Evolutionary conservation across 208 protist genomes (phyloP), one percentile per base, ranked within the genome.

Genomic region (Herpetomonas samuelpessoai): DNA sequence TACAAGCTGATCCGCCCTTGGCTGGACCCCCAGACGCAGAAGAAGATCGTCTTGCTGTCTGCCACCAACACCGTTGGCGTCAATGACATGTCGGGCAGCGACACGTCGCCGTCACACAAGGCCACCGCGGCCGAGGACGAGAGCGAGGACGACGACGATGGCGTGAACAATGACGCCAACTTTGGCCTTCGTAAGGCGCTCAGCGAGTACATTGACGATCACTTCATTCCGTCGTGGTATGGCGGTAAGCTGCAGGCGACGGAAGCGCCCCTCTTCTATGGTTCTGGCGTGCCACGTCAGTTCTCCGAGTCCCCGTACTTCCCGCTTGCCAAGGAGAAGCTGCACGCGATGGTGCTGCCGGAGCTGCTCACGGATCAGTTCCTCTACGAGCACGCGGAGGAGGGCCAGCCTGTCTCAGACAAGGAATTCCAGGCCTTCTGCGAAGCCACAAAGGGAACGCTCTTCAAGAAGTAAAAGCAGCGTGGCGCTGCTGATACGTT

Each of bases 1-100:
- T 88, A 71, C 63, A 88, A 88, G 65, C 29, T 84, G 9, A 46
- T 88, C 31, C 62, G 62, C 4, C 65, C 71, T 22, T 79, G 70
- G 73, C 71, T 88, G 19, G 81, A 88, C 71, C 68, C 73, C 2
- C 74, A 80, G 59, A 84, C 74, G 31, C 74, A 82, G 74, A 52
- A 69, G 61, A 88, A 88, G 58, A 80, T 88, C 28, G 24, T 74
- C 2, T 41, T 88, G 28, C 60, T 88, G 19, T 76, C 70, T 16
- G 71, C 62, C 18, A 82, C 74, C 9, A 81, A 86, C 72, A 79
- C 58, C 45, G 56, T 52, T 14, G 66, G 31, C 7, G 28, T 79
- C 0, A 62, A 75, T 22, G 64, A 86, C 14, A 73, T 29, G 4
- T 56, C 65, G 55, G 59, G 39, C 1, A 65, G 28, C 57, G 22